Percentiles rank a stretch among this genome's conserved stretches.
phyloP scores from a whole-genome alignment of 371 early-diverging fungal species.

The Saksenaea vasiformis region DNA sequence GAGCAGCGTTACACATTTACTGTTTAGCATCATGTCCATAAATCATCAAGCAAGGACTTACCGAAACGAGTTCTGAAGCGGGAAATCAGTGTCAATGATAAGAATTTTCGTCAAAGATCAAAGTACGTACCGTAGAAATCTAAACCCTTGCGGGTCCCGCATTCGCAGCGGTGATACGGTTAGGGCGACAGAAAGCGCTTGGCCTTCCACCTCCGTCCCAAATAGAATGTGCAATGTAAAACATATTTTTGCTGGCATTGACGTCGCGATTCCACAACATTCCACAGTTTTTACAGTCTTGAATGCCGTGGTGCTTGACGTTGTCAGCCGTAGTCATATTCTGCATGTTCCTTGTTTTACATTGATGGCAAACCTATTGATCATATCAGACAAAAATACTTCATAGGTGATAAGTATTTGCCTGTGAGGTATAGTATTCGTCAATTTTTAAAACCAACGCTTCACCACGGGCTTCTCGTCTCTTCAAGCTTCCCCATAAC shows the following conservation, averaged over 20 bases:
- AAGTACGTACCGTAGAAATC: neutral
- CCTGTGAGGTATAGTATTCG: slow-evolving; percentile 9
- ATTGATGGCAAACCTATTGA: slow-evolving; percentile 5
- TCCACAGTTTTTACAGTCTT: slow-evolving; percentile 2
- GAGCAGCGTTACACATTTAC: too few relatives aligned
- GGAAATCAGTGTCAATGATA: too few relatives aligned
- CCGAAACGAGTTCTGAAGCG: too few relatives aligned
- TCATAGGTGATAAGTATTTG: neutral
- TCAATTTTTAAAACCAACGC: neutral
- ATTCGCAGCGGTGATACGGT: slow-evolving; percentile 6
- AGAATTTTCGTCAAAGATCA: too few relatives aligned
- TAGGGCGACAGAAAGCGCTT: neutral
- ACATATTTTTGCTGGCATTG: slow-evolving; percentile 9
- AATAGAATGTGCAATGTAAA: neutral
- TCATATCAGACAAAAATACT: neutral
- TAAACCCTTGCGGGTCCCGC: slow-evolving; percentile 11
- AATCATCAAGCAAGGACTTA: too few relatives aligned
- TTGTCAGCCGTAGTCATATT: slow-evolving; percentile 2
- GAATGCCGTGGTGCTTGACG: slow-evolving; percentile 9
- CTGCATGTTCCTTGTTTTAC: neutral
- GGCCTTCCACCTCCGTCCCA: neutral
- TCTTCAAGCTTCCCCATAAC: neutral
- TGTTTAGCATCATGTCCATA: too few relatives aligned
- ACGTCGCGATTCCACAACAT: slow-evolving; percentile 9
- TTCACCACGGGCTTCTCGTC: slow-evolving; percentile 5